Percentiles rank a stretch among this genome's conserved stretches.
phyloP scores from a whole-genome alignment of 768 basidiomycete species.

The Pisolithus sp. region DNA sequence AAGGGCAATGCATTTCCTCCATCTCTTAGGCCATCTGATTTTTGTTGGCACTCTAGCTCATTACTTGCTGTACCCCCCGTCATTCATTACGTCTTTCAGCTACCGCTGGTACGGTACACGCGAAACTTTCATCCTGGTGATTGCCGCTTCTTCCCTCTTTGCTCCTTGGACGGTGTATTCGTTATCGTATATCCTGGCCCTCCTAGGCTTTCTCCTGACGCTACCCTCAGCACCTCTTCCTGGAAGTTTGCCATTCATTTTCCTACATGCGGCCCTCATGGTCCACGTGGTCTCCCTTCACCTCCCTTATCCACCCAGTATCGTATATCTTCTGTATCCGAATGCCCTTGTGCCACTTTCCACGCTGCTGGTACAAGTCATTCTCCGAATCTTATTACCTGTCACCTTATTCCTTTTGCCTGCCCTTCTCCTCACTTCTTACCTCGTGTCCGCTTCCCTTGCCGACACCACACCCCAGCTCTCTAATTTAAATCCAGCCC shows the following conservation, averaged over 20 bases:
- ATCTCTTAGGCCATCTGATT: slow-evolving; percentile 31
- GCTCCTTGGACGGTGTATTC: slow-evolving; percentile 27
- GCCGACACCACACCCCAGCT: slow-evolving; percentile 28
- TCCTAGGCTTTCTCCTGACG: slow-evolving; percentile 35
- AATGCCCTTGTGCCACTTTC: slow-evolving; percentile 39
- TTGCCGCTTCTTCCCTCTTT: slow-evolving; percentile 32
- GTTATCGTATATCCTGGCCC: slow-evolving; percentile 32
- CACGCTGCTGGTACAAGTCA: slow-evolving; percentile 33
- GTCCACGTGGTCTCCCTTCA: slow-evolving; percentile 41
- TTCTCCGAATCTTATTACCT: slow-evolving; percentile 35
- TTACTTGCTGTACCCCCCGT: slow-evolving; percentile 38
- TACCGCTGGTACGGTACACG: slow-evolving; percentile 24
- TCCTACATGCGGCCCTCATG: slow-evolving; percentile 34
- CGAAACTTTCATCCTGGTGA: slow-evolving; percentile 33
- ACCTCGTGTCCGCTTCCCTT: slow-evolving; percentile 44
- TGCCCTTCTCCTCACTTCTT: slow-evolving; percentile 35
- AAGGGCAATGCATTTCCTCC: slow-evolving; percentile 38
- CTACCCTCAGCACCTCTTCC: slow-evolving; percentile 41
- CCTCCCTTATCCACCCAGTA: slow-evolving; percentile 38
- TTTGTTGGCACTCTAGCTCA: slow-evolving; percentile 39
- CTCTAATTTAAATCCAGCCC: slow-evolving; percentile 26
- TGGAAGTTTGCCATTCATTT: slow-evolving; percentile 32
- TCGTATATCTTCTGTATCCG: slow-evolving; percentile 36
- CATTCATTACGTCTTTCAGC: slow-evolving; percentile 18
- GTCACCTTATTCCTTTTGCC: slow-evolving; percentile 44